Percentiles rank a stretch among this genome's conserved stretches.
Conservation (phyloP, 352 stramenopile genomes). For the Globisporangium nagaii region DNA sequence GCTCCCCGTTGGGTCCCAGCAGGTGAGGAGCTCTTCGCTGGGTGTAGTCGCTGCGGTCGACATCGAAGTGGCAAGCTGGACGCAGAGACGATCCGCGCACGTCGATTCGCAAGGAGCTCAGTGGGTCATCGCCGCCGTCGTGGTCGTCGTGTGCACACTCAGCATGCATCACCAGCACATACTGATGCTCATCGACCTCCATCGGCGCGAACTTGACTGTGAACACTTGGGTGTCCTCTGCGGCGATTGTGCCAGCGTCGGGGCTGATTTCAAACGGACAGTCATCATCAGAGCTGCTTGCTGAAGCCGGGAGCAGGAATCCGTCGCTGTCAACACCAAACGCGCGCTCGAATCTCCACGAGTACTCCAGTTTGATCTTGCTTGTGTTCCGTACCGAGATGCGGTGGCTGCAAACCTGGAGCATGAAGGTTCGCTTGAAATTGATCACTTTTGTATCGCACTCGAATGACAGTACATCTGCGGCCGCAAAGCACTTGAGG, state of each 20-base stretch:
- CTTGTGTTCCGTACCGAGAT: conserved; percentile 67
- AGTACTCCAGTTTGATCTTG: conserved; percentile 56
- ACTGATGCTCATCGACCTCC: conserved; percentile 88
- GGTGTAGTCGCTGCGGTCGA: conserved; percentile 88
- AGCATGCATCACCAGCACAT: conserved; percentile 45
- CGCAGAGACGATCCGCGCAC: conserved; percentile 75
- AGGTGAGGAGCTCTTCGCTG: conserved; percentile 57
- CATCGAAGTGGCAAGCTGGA: conserved; percentile 91
- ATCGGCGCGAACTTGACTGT: conserved; percentile 86
- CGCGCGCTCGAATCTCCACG: conserved; percentile 46
- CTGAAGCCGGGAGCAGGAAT: background rate
- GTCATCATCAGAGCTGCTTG: conserved; percentile 33
- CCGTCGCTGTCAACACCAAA: background rate
- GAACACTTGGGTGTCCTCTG: conserved; percentile 67
- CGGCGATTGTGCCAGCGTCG: conserved; percentile 38
- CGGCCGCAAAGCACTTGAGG: conserved; percentile 61
- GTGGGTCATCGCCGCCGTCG: background rate
- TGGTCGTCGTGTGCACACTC: background rate
- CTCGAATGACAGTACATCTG: conserved; percentile 51
- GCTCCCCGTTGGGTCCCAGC: conserved; percentile 74
- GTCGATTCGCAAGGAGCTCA: conserved; percentile 28
- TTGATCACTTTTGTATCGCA: conserved; percentile 52
- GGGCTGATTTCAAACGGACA: conserved; percentile 88
- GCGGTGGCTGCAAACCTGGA: conserved; percentile 77
- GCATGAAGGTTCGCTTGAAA: conserved; percentile 86